Conservation (phyloP, 2,329 filamentous ascomycete genomes). For the Raffaelea albimanens region DNA sequence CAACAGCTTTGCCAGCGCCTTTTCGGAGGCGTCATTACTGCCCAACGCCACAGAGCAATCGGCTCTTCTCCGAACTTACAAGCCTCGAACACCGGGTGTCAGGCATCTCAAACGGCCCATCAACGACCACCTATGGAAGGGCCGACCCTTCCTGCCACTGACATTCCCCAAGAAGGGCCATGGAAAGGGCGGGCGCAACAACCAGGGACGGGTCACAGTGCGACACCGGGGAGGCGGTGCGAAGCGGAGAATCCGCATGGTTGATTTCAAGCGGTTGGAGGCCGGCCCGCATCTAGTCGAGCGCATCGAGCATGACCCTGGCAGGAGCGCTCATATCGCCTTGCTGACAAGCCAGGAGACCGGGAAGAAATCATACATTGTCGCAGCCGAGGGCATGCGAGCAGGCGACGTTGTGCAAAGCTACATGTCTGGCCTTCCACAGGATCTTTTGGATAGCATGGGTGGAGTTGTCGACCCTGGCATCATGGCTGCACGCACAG, state of each 20-base stretch:
- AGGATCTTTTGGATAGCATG: constrained; percentile 82
- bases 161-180: constrained; percentile 92
- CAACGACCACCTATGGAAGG: constrained; percentile 97
- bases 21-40: background rate
- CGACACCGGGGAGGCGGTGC: constrained; percentile 87
- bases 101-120: constrained; percentile 86
- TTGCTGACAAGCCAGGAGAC: constrained; percentile 69
- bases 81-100: constrained; percentile 83
- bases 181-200: constrained; percentile 85
- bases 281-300: constrained; percentile 83
- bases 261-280: constrained; percentile 75
- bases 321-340: constrained; percentile 86
- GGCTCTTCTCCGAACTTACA: constrained; percentile 88
- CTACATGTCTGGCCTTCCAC: constrained; percentile 81
- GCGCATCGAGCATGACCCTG: constrained; percentile 92
- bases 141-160: constrained; percentile 69
- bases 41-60: constrained; percentile 29
- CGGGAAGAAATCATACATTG: constrained; percentile 74
- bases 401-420: constrained; percentile 88
- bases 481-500: constrained; percentile 90
- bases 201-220: constrained; percentile 75
- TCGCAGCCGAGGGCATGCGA: constrained; percentile 90
- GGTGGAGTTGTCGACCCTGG: constrained; percentile 88
- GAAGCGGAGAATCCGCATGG: constrained; percentile 81
- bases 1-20: background rate